Conservation (phyloP, 331 rosid species). For the Quercus lobata region DNA sequence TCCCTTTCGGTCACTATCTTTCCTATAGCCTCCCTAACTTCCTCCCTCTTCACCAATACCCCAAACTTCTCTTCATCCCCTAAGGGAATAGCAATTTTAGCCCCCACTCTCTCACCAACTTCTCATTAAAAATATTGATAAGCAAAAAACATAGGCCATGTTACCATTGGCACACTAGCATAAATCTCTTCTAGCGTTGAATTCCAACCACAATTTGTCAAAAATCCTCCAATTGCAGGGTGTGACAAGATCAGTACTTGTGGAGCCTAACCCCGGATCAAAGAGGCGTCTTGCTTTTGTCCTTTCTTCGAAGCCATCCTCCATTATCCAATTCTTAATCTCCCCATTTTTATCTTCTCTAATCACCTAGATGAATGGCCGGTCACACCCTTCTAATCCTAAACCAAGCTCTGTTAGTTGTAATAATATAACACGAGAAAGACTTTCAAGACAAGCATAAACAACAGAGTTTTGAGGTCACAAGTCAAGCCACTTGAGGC, state of each 20-base stretch:
- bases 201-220: constrained; percentile 52
- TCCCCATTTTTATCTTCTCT: constrained; percentile 8
- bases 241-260: constrained; percentile 37
- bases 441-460: constrained; percentile 33
- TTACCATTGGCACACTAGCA: constrained; percentile 42
- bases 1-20: constrained; percentile 17
- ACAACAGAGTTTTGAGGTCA: constrained; percentile 17
- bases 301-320: constrained; percentile 29
- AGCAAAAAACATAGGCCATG: constrained; percentile 40
- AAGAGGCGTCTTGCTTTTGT: constrained; percentile 19
- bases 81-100: not conserved
- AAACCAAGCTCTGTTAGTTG: constrained; percentile 27
- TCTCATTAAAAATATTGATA: constrained; percentile 41
- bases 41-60: constrained; percentile 23
- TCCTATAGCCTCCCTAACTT: constrained; percentile 15
- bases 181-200: constrained; percentile 38
- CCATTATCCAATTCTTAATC: constrained; percentile 26
- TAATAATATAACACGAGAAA: not conserved
- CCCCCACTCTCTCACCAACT: constrained; percentile 39
- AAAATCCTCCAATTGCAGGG: constrained; percentile 35
- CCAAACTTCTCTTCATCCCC: constrained; percentile 33
- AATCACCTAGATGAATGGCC: constrained; percentile 22
- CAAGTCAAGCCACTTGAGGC: constrained; percentile 23
- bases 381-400: constrained; percentile 31
- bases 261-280: constrained; percentile 48